Percentiles rank a stretch among this genome's conserved stretches.
Conservation (phyloP, 192 early-diverging fungal genomes). For the Podila verticillata region DNA sequence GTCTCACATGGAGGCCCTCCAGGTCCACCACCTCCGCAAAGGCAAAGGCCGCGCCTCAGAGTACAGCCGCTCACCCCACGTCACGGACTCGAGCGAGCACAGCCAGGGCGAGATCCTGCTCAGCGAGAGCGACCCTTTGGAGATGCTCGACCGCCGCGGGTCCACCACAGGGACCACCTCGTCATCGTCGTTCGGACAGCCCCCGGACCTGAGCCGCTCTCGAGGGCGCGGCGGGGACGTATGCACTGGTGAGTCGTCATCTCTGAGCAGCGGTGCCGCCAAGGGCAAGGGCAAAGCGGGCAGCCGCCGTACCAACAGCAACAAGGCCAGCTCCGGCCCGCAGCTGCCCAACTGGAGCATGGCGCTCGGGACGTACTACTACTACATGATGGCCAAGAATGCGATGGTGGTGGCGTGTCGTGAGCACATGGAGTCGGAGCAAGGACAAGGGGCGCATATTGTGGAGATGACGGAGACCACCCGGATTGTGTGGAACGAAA, state of each 20-base stretch:
- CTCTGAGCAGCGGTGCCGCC: not conserved
- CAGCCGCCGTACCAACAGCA: not conserved
- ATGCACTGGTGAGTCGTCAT: too few species aligned
- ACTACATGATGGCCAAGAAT: not conserved
- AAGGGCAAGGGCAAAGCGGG: not conserved
- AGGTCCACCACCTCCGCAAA: too few species aligned
- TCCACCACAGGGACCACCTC: not conserved
- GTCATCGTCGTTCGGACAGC: not conserved
- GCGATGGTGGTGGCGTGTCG: constrained; percentile 16
- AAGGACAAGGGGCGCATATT: not conserved
- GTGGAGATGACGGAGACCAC: not conserved
- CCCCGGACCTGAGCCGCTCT: not conserved
- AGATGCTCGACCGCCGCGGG: not conserved
- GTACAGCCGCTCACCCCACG: too few species aligned
- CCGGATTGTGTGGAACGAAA: constrained; percentile 23
- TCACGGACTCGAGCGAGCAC: too few species aligned
- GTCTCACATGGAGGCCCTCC: too few species aligned
- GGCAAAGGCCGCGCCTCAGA: too few species aligned
- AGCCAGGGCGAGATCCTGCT: not conserved
- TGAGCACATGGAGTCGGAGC: constrained; percentile 9
- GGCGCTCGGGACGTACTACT: constrained; percentile 13
- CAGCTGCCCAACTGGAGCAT: constrained; percentile 16
- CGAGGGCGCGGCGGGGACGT: too few species aligned
- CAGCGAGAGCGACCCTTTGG: not conserved
- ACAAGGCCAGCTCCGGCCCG: not conserved